Percentiles rank a stretch among this genome's conserved stretches.
phyloP scores from a whole-genome alignment of 805 yeast genomes.

The Wickerhamiella sergipiensis region DNA sequence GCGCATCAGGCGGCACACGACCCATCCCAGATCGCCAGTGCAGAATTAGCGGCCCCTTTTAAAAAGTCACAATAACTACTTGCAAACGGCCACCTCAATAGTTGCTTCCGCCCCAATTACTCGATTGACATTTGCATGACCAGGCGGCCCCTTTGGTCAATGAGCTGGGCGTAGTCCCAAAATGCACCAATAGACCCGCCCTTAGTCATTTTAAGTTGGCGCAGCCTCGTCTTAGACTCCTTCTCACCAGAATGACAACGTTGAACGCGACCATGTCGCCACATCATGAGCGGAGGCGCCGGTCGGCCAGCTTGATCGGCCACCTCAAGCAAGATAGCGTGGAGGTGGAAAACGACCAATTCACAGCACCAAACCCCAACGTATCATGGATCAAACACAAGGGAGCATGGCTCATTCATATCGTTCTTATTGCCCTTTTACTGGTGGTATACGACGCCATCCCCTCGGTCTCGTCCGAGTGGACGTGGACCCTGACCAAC shows the following conservation, averaged over 20 bases:
- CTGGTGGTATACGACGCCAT: constrained; percentile 67
- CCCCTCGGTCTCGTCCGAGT: constrained; percentile 67
- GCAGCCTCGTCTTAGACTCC: background rate
- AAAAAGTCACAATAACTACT: too few relatives aligned
- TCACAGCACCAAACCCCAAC: constrained; percentile 74
- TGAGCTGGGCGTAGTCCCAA: background rate
- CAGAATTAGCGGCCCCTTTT: too few relatives aligned
- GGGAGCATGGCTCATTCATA: constrained; percentile 89
- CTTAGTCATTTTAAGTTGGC: background rate
- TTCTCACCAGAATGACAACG: background rate
- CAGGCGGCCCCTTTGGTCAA: too few relatives aligned
- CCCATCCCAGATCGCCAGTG: background rate
- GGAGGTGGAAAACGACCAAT: constrained; percentile 87
- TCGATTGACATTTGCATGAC: too few relatives aligned
- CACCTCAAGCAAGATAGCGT: constrained; percentile 87
- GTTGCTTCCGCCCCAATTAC: too few relatives aligned
- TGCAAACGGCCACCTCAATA: too few relatives aligned
- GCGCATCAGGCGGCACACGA: background rate
- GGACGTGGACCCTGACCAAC: constrained; percentile 90
- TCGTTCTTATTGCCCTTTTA: constrained; percentile 63
- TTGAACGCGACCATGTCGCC: background rate
- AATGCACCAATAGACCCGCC: background rate
- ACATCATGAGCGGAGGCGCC: constrained; percentile 33
- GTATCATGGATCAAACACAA: constrained; percentile 94
- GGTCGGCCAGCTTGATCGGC: constrained; percentile 81